Evolutionary conservation across 768 basidiomycete species (phyloP), one percentile per base, ranked within the genome.

Genomic region (Dacryopinax primogenitus): DNA sequence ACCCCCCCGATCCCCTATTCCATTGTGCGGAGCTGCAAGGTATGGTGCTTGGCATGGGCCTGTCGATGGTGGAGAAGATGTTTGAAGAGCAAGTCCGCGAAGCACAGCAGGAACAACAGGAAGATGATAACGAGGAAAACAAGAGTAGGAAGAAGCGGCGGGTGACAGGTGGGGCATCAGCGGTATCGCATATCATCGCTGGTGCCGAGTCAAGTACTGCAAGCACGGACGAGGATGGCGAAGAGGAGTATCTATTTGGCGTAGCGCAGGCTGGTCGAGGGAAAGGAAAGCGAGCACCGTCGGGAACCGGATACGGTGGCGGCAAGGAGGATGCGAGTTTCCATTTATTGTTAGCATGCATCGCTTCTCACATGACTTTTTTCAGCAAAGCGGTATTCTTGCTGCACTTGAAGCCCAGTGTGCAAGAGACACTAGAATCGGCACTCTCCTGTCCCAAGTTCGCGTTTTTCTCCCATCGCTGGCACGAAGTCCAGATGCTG

Each of bases 11-110:
- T 64, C 80, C 81, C 13, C 76, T 95, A 66, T 90, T 94, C 72
- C 93, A 96, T 75, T 96, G 93, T 74, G 82, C 90, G 4, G 88
- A 90, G 71, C 73, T 95, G 35, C 88, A 96, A 76, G 94, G 93
- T 37, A 83, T 90, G 15, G 85, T 96, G 68, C 78, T 97, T 3
- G 94, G 93, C n/a, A 81, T 95, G 37, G 93, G 94, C 9, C 81
- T 95, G 45, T 84, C 84, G 35, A 91, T 91, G 84, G 80, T 95
- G 44, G 91, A 95, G 74, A 79, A 83, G 64, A 75, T 81, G 35
- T 94, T 86, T 71, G 73, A 79, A 35, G 83, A 86, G 37, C 64
- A 68, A 44, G 63, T 68, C 28, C 35, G 51, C 77, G 78, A 39
- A 34, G 67, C 2, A 68, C 71, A 16, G 44, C 16, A 35, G 51